Percentiles rank a stretch among this genome's conserved stretches.
Evolutionary conservation across 1,139 yeast genomes (phyloP).

Genomic region (Pichia sp.): DNA sequence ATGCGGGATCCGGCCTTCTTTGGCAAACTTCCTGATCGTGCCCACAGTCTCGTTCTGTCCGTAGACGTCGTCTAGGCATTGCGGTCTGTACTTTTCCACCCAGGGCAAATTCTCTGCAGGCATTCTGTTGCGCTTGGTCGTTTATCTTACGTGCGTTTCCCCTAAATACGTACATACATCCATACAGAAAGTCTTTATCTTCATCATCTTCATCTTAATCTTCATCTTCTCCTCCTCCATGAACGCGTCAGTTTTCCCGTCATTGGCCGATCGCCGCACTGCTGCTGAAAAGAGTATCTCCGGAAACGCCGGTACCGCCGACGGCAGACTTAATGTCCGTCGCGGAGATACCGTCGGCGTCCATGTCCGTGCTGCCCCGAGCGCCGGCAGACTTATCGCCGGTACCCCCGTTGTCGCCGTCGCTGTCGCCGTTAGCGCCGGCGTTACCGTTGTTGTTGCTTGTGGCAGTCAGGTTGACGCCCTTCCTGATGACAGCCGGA

Average conservation of each 20-base stretch:
- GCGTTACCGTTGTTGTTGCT: not conserved
- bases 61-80: conserved; percentile 73
- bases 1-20: conserved; percentile 83
- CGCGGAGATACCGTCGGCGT: conserved; percentile 35
- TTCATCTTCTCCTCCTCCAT: not conserved
- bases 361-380: not conserved
- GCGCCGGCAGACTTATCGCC: not conserved
- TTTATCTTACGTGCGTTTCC: not conserved
- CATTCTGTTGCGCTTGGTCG: not conserved
- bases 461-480: not conserved
- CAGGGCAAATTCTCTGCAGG: conserved; percentile 44
- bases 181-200: not conserved
- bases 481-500: not conserved
- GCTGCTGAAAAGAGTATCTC: not conserved
- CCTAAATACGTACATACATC: not conserved
- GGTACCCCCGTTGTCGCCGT: not conserved
- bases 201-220: not conserved
- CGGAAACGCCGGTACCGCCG: conserved; percentile 42
- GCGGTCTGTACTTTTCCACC: conserved; percentile 97
- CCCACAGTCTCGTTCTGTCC: conserved; percentile 87
- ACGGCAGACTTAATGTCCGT: conserved; percentile 65
- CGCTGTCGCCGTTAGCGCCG: not conserved
- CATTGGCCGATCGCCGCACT: conserved; percentile 5
- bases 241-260: not conserved
- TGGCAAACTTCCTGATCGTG: conserved; percentile 77